phyloP scores from a whole-genome alignment of 768 basidiomycete genomes.

The Trametes coccinea region DNA sequence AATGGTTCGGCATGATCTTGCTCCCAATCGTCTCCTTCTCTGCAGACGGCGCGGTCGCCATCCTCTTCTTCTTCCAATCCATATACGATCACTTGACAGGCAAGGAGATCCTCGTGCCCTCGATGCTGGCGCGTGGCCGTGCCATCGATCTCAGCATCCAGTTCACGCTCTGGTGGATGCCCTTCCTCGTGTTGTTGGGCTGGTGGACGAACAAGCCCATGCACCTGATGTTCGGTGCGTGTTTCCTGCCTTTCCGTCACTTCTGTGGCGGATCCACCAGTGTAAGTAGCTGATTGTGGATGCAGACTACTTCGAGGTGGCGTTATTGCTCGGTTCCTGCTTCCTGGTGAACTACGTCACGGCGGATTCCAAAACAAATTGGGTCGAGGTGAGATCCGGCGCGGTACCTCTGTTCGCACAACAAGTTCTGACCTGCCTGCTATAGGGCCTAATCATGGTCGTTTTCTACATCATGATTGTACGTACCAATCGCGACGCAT shows the following conservation, averaged over 20 bases:
- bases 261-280: not conserved
- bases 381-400: conserved; percentile 52
- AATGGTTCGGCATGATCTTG: conserved; percentile 75
- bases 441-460: conserved; percentile 54
- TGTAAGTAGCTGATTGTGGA: not conserved
- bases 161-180: conserved; percentile 80
- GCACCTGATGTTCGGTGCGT: conserved; percentile 65
- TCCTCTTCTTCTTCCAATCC: conserved; percentile 55
- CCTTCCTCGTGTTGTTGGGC: conserved; percentile 63
- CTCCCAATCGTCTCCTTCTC: conserved; percentile 74
- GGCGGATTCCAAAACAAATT: conserved; percentile 77
- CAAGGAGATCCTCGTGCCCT: conserved; percentile 44
- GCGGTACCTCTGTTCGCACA: not conserved
- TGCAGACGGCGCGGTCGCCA: conserved; percentile 64
- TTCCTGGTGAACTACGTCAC: conserved; percentile 83
- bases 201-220: conserved; percentile 69
- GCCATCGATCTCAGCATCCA: conserved; percentile 81
- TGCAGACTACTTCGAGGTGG: conserved; percentile 71
- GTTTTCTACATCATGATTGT: conserved; percentile 70
- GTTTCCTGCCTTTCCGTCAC: not conserved
- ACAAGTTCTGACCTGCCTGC: not conserved
- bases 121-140: conserved; percentile 61
- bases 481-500: conserved; percentile 21
- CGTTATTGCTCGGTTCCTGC: conserved; percentile 61
- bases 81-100: conserved; percentile 42